These are phyloP conservation scores for Lipomyces chichibuensis DNA, from an alignment of 805 yeast genomes.

Conservation along the genomic window DNA sequence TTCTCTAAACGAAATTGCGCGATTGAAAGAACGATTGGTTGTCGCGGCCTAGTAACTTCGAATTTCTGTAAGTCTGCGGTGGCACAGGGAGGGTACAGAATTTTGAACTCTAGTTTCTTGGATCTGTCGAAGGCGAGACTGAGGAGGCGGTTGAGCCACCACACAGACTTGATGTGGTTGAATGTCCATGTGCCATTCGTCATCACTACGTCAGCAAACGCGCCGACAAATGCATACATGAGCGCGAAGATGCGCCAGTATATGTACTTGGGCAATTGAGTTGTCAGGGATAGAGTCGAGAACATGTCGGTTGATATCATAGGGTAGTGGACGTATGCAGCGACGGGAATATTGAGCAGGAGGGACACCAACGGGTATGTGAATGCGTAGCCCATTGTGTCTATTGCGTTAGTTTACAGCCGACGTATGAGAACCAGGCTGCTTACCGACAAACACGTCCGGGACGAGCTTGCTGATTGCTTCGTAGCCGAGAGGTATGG, in stretches of 20 bases:
- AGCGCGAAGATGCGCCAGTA: slow-evolving; percentile 76
- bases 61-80: slow-evolving; percentile 51
- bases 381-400: slow-evolving; percentile 93
- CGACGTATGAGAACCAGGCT: not conserved
- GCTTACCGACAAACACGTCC: slow-evolving; percentile 74
- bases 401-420: slow-evolving; percentile 5
- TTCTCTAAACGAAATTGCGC: slow-evolving; percentile 98
- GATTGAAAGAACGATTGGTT: slow-evolving; percentile 55
- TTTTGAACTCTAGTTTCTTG: slow-evolving; percentile 45
- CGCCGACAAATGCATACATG: slow-evolving; percentile 67
- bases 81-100: slow-evolving; percentile 89
- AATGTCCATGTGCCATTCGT: slow-evolving; percentile 93
- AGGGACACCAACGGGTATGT: slow-evolving; percentile 66
- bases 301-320: slow-evolving; percentile 88
- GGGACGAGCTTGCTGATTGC: slow-evolving; percentile 72
- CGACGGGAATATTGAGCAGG: slow-evolving; percentile 69
- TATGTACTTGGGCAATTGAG: slow-evolving; percentile 48
- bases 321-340: slow-evolving; percentile 94
- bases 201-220: slow-evolving; percentile 63
- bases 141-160: slow-evolving; percentile 51
- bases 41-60: slow-evolving; percentile 22
- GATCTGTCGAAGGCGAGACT: slow-evolving; percentile 22
- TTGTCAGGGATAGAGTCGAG: slow-evolving; percentile 52
- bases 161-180: slow-evolving; percentile 67
- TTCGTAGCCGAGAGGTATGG: slow-evolving; percentile 66